Evolutionary conservation across 768 basidiomycete species (phyloP).

Genomic region (Sporobolomyces pararoseus): DNA sequence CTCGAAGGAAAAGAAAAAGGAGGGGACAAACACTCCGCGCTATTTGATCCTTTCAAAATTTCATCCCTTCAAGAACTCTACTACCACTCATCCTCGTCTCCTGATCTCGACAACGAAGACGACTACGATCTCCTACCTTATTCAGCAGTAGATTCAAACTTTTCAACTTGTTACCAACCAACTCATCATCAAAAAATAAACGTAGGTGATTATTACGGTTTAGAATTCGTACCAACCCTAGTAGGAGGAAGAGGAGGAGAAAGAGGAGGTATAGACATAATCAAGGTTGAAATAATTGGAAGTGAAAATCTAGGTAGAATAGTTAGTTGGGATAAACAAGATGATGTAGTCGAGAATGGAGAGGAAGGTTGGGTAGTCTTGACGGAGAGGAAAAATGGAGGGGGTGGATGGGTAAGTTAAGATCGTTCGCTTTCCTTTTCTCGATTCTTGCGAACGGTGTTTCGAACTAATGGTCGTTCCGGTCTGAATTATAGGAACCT

Average conservation of each 20-base stretch:
- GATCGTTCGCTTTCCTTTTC: not conserved
- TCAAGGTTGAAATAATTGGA: not conserved
- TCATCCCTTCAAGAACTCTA: too few relatives aligned
- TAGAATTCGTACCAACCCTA: not conserved
- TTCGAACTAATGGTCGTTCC: not conserved
- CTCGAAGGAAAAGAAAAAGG: not conserved
- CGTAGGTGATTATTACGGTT: not conserved
- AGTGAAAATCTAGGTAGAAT: not conserved
- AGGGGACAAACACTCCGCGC: too few relatives aligned
- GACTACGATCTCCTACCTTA: too few relatives aligned
- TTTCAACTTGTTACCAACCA: too few relatives aligned
- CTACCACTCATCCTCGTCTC: too few relatives aligned
- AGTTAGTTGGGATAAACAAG: conserved; percentile 31
- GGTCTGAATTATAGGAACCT: conserved; percentile 4
- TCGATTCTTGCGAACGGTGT: not conserved
- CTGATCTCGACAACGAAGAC: too few relatives aligned
- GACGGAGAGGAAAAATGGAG: conserved; percentile 19
- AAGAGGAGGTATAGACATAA: not conserved
- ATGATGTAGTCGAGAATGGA: conserved; percentile 23
- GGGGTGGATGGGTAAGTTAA: conserved; percentile 32
- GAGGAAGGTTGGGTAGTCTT: conserved; percentile 36
- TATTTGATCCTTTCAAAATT: too few relatives aligned
- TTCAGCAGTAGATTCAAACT: too few relatives aligned
- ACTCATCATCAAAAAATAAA: too few relatives aligned
- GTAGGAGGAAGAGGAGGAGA: too few relatives aligned